Percentiles rank a stretch among this genome's conserved stretches.
These are phyloP conservation scores for Penicillium expansum DNA, from an alignment of 2,329 filamentous ascomycete genomes.

Conservation along the genomic window DNA sequence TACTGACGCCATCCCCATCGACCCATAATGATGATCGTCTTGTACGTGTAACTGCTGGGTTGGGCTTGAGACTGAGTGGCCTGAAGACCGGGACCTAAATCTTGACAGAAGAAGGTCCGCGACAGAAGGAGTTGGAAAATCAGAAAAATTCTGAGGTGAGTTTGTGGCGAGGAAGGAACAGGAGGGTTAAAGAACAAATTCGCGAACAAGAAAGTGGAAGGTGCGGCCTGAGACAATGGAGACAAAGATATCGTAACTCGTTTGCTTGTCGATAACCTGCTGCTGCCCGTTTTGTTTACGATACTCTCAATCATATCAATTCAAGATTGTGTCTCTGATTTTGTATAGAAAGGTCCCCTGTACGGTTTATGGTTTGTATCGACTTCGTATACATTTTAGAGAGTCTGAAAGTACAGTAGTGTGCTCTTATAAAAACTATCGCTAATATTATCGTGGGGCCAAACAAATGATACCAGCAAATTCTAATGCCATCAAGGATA, in stretches of 20 bases:
- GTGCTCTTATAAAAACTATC: not conserved
- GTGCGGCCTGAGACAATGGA: not conserved
- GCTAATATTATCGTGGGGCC: not conserved
- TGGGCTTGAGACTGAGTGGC: not conserved
- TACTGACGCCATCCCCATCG: conserved; percentile 5
- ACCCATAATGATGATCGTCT: not conserved
- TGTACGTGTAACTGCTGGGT: not conserved
- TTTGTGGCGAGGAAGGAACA: not conserved
- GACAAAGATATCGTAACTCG: too few relatives aligned
- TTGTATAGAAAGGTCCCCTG: too few relatives aligned
- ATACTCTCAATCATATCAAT: not conserved
- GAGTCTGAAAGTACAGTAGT: not conserved
- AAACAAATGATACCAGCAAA: not conserved
- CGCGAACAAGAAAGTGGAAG: not conserved
- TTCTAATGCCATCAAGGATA: not conserved
- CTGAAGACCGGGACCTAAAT: not conserved
- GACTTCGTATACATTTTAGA: not conserved
- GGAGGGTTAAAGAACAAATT: too few relatives aligned
- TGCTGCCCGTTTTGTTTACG: not conserved
- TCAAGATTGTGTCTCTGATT: too few relatives aligned
- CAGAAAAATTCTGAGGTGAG: not conserved
- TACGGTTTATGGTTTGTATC: not conserved
- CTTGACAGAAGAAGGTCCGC: not conserved
- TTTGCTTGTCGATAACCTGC: not conserved
- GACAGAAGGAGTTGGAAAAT: not conserved